Evolutionary conservation across 1,284 basidiomycete genomes (phyloP).

Genomic region (Sanghuangporus baumii): DNA sequence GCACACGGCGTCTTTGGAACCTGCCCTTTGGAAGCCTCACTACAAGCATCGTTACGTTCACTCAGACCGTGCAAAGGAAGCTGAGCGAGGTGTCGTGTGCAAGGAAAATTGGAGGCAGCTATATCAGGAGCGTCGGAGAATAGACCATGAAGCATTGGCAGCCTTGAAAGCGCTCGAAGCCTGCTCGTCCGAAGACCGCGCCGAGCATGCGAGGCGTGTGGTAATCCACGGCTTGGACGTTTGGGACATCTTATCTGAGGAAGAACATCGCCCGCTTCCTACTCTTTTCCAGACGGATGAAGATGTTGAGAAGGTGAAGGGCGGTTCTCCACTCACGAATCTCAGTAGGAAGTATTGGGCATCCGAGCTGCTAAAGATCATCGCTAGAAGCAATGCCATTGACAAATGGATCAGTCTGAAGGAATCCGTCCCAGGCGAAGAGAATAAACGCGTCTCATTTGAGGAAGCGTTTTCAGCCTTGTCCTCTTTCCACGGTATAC

Average conservation of each 20-base stretch:
- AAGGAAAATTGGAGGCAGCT: slow-evolving; percentile 39
- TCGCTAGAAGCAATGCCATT: slow-evolving; percentile 40
- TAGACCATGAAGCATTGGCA: slow-evolving; percentile 38
- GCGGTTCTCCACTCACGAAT: slow-evolving; percentile 6
- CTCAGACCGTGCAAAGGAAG: slow-evolving; percentile 33
- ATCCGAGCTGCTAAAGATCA: slow-evolving; percentile 34
- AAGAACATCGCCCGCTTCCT: slow-evolving; percentile 32
- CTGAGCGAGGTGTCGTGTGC: slow-evolving; percentile 26
- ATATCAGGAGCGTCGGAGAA: slow-evolving; percentile 38
- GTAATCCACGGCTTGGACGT: slow-evolving; percentile 40
- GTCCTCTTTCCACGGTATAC: slow-evolving; percentile 50
- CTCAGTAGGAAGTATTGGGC: slow-evolving; percentile 54
- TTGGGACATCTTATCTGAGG: slow-evolving; percentile 44
- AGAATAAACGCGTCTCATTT: slow-evolving; percentile 28
- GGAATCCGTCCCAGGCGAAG: slow-evolving; percentile 10
- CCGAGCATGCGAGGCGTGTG: slow-evolving; percentile 32
- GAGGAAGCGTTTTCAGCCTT: slow-evolving; percentile 44
- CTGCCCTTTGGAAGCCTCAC: slow-evolving; percentile 43
- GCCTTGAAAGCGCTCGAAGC: slow-evolving; percentile 33
- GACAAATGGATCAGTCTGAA: slow-evolving; percentile 34
- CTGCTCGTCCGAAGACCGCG: slow-evolving; percentile 28
- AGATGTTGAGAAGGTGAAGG: slow-evolving; percentile 18
- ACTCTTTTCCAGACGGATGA: slow-evolving; percentile 23
- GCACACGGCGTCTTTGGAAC: slow-evolving; percentile 24
- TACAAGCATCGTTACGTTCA: slow-evolving; percentile 44